Percentiles rank a stretch among this genome's conserved stretches.
Evolutionary conservation across 2,329 filamentous ascomycete species (phyloP).

Genomic region (Cladophialophora bantiana): DNA sequence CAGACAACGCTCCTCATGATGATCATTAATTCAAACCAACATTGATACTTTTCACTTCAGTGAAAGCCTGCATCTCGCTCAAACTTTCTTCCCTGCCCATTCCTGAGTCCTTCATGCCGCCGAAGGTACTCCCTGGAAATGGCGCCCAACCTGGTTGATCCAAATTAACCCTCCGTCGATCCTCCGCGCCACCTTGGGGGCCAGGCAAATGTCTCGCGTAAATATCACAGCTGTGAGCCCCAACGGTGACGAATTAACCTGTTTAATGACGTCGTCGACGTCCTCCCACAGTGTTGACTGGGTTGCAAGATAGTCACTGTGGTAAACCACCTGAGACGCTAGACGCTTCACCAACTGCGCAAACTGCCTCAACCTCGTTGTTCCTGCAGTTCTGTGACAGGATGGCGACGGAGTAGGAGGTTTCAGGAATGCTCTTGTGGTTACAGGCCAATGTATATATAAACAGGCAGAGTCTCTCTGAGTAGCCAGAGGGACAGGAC

Average conservation of each 20-base stretch:
- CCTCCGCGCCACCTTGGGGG: neutral
- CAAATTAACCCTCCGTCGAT: neutral
- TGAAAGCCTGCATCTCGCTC: neutral
- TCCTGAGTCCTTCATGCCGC: neutral
- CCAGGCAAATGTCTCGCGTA: neutral
- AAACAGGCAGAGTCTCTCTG: no score
- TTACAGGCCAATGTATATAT: no score
- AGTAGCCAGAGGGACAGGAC: no score
- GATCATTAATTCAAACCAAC: neutral
- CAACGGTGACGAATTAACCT: neutral
- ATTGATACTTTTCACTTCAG: neutral
- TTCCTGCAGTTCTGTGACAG: no score
- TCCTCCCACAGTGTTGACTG: no score
- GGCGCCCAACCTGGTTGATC: neutral
- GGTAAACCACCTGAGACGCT: no score
- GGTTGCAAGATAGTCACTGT: no score
- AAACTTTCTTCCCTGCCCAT: neutral
- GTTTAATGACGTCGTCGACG: neutral
- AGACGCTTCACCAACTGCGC: no score
- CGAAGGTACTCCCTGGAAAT: neutral
- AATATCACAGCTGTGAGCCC: neutral
- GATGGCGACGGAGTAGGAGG: no score
- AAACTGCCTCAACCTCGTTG: no score
- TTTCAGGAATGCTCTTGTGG: no score
- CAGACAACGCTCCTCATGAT: neutral